Percentiles rank a stretch among this genome's conserved stretches.
These are phyloP conservation scores for Tremella fuciformis DNA, from an alignment of 768 basidiomycete genomes.

Conservation along the genomic window DNA sequence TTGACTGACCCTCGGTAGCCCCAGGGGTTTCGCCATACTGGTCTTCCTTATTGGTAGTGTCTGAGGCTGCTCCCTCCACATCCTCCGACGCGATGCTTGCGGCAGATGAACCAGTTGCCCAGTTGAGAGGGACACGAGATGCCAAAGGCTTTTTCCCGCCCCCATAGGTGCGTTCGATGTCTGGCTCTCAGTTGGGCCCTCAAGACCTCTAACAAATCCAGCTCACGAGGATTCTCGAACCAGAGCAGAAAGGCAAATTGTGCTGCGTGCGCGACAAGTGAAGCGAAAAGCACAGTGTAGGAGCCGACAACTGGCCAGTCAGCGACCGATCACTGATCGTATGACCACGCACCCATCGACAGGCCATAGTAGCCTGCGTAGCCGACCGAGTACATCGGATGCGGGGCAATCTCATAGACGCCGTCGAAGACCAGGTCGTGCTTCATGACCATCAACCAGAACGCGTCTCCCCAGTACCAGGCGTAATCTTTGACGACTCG, in stretches of 20 bases:
- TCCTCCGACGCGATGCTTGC: neutral
- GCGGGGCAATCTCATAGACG: slow-evolving; percentile 72
- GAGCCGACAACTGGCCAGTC: slow-evolving; percentile 44
- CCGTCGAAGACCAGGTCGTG: slow-evolving; percentile 86
- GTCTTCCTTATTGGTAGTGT: slow-evolving; percentile 9
- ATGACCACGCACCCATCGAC: slow-evolving; percentile 59
- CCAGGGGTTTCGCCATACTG: slow-evolving; percentile 36
- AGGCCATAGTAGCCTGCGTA: slow-evolving; percentile 89
- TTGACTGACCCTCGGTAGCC: slow-evolving; percentile 47
- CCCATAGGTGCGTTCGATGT: slow-evolving; percentile 92
- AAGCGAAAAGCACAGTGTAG: slow-evolving; percentile 74
- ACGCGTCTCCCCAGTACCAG: slow-evolving; percentile 77
- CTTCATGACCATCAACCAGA: slow-evolving; percentile 51
- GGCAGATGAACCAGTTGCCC: slow-evolving; percentile 10
- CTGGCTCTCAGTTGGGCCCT: slow-evolving; percentile 53
- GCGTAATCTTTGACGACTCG: slow-evolving; percentile 97
- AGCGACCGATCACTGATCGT: slow-evolving; percentile 5
- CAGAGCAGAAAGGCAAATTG: slow-evolving; percentile 94
- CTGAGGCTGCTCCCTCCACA: slow-evolving; percentile 12
- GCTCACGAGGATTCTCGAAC: slow-evolving; percentile 91
- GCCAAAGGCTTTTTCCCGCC: slow-evolving; percentile 79
- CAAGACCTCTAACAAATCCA: neutral
- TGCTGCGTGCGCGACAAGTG: slow-evolving; percentile 87
- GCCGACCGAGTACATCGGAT: slow-evolving; percentile 77
- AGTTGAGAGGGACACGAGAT: slow-evolving; percentile 64